Evolutionary conservation across 1,284 basidiomycete genomes (phyloP).

Genomic region (Trametes sp.): DNA sequence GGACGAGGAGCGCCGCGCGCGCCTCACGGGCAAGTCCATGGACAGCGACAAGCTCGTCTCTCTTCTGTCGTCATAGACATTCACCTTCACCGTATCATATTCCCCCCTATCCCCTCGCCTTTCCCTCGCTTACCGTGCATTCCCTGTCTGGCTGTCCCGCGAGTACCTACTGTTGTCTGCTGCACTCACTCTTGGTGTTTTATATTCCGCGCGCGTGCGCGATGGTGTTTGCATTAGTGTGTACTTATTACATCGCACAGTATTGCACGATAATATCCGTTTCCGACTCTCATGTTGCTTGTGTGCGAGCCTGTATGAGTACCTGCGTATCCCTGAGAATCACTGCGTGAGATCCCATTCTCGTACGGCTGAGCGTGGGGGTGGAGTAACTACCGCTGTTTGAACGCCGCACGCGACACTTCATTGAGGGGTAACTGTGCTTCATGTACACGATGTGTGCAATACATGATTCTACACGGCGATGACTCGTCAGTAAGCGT

Average conservation of each 20-base stretch:
- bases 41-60: conserved; percentile 65
- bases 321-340: background rate
- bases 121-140: conserved; percentile 5
- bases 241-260: conserved; percentile 36
- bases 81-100: conserved; percentile 24
- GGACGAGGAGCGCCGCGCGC: conserved; percentile 63
- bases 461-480: no score
- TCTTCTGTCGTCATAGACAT: conserved; percentile 58
- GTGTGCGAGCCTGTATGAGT: conserved; percentile 6
- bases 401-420: no score
- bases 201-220: conserved; percentile 31
- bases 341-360: no score
- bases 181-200: conserved; percentile 31
- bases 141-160: conserved; percentile 17
- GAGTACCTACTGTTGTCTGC: conserved; percentile 29
- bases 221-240: conserved; percentile 35
- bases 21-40: conserved; percentile 65
- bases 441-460: no score
- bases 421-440: no score
- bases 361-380: no score
- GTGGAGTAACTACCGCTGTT: no score
- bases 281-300: conserved; percentile 18
- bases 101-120: conserved; percentile 7
- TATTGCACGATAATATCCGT: conserved; percentile 33
- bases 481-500: no score